These are phyloP conservation scores for Aureobasidium uvarum DNA, from an alignment of 2,329 filamentous ascomycete genomes.

Conservation along the genomic window DNA sequence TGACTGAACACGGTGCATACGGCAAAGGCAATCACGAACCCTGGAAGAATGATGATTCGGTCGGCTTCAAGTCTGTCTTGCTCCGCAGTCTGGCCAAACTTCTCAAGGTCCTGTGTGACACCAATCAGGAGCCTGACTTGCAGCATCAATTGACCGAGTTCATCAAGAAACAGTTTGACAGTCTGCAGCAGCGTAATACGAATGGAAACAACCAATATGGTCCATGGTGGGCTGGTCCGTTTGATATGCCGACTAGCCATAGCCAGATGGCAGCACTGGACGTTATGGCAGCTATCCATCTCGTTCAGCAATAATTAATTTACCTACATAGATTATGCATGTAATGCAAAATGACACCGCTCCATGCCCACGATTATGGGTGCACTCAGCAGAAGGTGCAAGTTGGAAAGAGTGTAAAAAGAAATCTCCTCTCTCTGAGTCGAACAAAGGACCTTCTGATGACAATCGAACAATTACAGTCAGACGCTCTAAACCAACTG, in stretches of 20 bases:
- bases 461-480: slow-evolving; percentile 25
- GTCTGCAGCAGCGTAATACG: slow-evolving; percentile 31
- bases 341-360: not conserved
- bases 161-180: slow-evolving; percentile 33
- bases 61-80: slow-evolving; percentile 36
- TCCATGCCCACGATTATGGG: too few relatives aligned
- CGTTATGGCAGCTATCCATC: slow-evolving; percentile 35
- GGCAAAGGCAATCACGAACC: slow-evolving; percentile 33
- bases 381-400: too few relatives aligned
- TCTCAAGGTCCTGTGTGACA: slow-evolving; percentile 27
- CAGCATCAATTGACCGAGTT: slow-evolving; percentile 29
- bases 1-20: slow-evolving; percentile 33
- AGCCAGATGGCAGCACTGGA: slow-evolving; percentile 36
- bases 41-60: slow-evolving; percentile 33
- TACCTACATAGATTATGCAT: not conserved
- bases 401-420: not conserved
- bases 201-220: slow-evolving; percentile 36
- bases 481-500: slow-evolving; percentile 26
- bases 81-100: slow-evolving; percentile 34
- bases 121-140: slow-evolving; percentile 25
- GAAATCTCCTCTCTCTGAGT: slow-evolving; percentile 25
- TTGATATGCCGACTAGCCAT: slow-evolving; percentile 34
- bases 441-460: slow-evolving; percentile 26
- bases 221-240: slow-evolving; percentile 37
- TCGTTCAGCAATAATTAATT: slow-evolving; percentile 27